Evolutionary conservation across 176 grass and related monocot genomes (phyloP).

Genomic region (Elaeis guineensis): DNA sequence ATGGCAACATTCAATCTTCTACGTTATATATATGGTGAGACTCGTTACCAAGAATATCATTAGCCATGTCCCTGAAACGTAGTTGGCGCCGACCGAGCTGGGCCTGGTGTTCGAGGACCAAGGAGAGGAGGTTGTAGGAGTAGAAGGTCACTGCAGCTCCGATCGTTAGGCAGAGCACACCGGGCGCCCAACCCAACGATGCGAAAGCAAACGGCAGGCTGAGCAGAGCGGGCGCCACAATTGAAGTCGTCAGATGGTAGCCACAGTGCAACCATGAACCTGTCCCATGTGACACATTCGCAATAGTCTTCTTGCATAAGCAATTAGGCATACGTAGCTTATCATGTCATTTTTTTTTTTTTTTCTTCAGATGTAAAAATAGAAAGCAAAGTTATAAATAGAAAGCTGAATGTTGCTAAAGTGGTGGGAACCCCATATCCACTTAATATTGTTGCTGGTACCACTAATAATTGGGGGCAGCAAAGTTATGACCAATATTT

Average conservation of each 20-base stretch:
- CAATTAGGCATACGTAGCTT: neutral
- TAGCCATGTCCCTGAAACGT: slow-evolving; percentile 91
- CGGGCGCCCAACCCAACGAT: slow-evolving; percentile 54
- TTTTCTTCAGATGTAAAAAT: no score
- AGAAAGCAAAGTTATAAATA: no score
- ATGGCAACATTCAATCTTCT: no score
- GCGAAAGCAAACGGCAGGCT: slow-evolving; percentile 89
- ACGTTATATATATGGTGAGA: no score
- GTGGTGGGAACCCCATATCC: no score
- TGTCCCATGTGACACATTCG: neutral
- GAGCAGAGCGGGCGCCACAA: slow-evolving; percentile 79
- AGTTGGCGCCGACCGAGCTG: slow-evolving; percentile 64
- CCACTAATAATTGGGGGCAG: no score
- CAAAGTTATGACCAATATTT: no score
- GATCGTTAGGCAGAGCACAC: slow-evolving; percentile 45
- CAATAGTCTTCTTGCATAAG: no score
- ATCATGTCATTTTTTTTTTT: neutral
- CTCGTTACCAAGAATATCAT: slow-evolving; percentile 61
- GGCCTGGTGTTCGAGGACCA: slow-evolving; percentile 90
- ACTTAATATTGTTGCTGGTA: no score
- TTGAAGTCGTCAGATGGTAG: slow-evolving; percentile 88
- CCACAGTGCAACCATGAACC: slow-evolving; percentile 91
- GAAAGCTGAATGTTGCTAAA: no score
- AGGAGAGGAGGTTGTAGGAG: slow-evolving; percentile 94
- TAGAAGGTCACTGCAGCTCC: slow-evolving; percentile 74